Conservation (phyloP, 2,329 filamentous ascomycete species). For the Aurifilum marmelostoma region DNA sequence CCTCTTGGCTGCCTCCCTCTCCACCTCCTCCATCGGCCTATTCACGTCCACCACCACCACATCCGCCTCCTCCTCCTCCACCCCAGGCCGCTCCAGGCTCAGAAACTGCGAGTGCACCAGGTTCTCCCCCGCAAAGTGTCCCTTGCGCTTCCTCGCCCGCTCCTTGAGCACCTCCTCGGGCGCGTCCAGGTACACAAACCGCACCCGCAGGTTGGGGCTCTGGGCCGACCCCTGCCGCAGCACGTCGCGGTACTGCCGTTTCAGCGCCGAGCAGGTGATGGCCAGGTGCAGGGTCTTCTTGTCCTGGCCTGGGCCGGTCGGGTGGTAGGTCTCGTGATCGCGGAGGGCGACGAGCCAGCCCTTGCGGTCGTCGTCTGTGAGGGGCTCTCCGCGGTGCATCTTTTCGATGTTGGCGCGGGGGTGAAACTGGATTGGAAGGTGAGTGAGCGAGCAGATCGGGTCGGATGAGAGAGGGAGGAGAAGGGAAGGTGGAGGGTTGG, state of each 20-base stretch:
- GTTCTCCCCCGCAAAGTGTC: constrained; percentile 74
- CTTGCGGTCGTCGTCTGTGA: constrained; percentile 77
- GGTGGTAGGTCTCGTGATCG: constrained; percentile 47
- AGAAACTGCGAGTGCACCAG: constrained; percentile 76
- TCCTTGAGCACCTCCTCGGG: constrained; percentile 63
- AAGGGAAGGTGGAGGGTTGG: constrained; percentile 20
- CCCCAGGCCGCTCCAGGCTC: constrained; percentile 64
- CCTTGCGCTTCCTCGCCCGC: constrained; percentile 64
- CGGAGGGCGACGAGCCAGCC: constrained; percentile 72
- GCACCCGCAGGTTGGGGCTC: constrained; percentile 59
- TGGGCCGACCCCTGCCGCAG: constrained; percentile 62
- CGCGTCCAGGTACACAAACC: constrained; percentile 74
- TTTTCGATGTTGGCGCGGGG: constrained; percentile 69
- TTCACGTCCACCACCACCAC: constrained; percentile 57
- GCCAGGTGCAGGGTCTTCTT: constrained; percentile 61
- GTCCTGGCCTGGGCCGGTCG: constrained; percentile 37
- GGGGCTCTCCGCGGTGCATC: constrained; percentile 69
- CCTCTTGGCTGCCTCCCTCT: constrained; percentile 44
- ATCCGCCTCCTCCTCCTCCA: constrained; percentile 50
- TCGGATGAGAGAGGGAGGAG: too few relatives aligned
- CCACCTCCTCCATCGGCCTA: constrained; percentile 47
- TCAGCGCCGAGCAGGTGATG: constrained; percentile 78
- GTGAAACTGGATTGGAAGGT: constrained; percentile 51
- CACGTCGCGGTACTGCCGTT: constrained; percentile 75
- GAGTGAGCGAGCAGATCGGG: neutral